These are phyloP conservation scores for Aspergillus ochraceoroseus DNA, from an alignment of 2,329 filamentous ascomycete species.

Conservation along the genomic window DNA sequence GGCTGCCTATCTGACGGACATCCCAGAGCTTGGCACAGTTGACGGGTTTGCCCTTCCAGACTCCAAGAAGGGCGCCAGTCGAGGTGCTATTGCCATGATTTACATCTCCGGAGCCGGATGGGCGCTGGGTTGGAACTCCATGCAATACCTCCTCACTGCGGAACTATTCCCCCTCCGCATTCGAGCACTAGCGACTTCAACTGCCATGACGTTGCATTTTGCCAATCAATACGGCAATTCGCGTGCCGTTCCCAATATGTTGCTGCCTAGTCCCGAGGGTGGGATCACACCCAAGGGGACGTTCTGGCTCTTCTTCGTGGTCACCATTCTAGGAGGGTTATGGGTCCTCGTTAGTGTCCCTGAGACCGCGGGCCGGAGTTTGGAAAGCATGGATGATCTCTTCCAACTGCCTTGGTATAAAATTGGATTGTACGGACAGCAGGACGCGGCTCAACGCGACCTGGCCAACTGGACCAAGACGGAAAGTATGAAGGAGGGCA, in stretches of 20 bases:
- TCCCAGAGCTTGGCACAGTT: slow-evolving; percentile 53
- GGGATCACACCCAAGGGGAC: slow-evolving; percentile 58
- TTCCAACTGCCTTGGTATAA: slow-evolving; percentile 70
- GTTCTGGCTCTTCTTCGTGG: slow-evolving; percentile 68
- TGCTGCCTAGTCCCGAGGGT: slow-evolving; percentile 45
- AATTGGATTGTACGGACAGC: slow-evolving; percentile 53
- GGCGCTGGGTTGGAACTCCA: slow-evolving; percentile 68
- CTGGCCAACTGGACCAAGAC: slow-evolving; percentile 25
- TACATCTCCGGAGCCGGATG: slow-evolving; percentile 65
- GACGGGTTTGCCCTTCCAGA: slow-evolving; percentile 47
- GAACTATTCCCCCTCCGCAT: slow-evolving; percentile 73
- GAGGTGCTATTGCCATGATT: slow-evolving; percentile 65
- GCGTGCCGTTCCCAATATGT: slow-evolving; percentile 69
- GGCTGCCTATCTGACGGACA: slow-evolving; percentile 57
- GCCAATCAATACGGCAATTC: slow-evolving; percentile 73
- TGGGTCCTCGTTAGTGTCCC: slow-evolving; percentile 59
- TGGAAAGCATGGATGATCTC: slow-evolving; percentile 62
- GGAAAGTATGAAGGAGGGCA: slow-evolving; percentile 16
- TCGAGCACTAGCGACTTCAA: slow-evolving; percentile 63
- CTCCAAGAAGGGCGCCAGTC: slow-evolving; percentile 53
- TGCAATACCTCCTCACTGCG: slow-evolving; percentile 73
- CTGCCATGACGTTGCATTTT: slow-evolving; percentile 75
- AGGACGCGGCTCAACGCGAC: slow-evolving; percentile 30
- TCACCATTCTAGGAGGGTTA: slow-evolving; percentile 62
- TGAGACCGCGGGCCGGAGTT: slow-evolving; percentile 59